Base-by-base conservation (phyloP, 305 asterid genomes). In the Plantago rigida region DNA sequence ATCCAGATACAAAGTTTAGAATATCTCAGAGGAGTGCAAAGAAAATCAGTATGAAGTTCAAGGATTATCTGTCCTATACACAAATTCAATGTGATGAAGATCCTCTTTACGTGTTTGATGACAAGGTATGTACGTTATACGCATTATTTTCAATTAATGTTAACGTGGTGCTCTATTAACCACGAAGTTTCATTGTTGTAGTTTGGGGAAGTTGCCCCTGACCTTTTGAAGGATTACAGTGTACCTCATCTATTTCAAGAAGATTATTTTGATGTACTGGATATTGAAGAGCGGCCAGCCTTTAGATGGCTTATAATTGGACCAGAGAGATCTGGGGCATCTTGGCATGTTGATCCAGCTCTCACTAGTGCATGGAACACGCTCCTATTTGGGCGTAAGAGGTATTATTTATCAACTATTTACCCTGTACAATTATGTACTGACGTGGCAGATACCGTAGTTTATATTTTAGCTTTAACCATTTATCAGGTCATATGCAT, bases 341-440 rank as follows among this genome's bases (percentile, higher is more conserved):
- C 99, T 46, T 92, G 99, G 99, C 99, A 88, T 63, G 95, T 92
- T 8, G 99, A 92, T 83, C 99, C 99, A 65, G 90, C 87, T 71
- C 93, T 92, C 69, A 92, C 96, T 60, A 92, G 99, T 77, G 99
- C 99, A 41, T 92, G 99, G 99, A 92, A 92, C 77, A 92, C 99
- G 63, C 96, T 92, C 73, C 78, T 92, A 13, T 83, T 78, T 77
- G 99, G 96, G 63, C 87, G 95, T 64, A 92, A 92, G 81, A 86
- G 95, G 96, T 92, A 72, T 65, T 55, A 48, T 56, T 56, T 10
- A 15, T 52, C 24, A 44, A 60, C 47, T 61, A 46, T 57, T 24
- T 48, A 12, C 51, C 31, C 22, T 24, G 57, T 52, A 24, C 46
- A 50, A 59, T 31, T 28, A 34, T 19, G 36, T 51, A 51, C 46